These are phyloP conservation scores for Spiraea crenata DNA, from an alignment of 331 rosid genomes.

Conservation along the genomic window DNA sequence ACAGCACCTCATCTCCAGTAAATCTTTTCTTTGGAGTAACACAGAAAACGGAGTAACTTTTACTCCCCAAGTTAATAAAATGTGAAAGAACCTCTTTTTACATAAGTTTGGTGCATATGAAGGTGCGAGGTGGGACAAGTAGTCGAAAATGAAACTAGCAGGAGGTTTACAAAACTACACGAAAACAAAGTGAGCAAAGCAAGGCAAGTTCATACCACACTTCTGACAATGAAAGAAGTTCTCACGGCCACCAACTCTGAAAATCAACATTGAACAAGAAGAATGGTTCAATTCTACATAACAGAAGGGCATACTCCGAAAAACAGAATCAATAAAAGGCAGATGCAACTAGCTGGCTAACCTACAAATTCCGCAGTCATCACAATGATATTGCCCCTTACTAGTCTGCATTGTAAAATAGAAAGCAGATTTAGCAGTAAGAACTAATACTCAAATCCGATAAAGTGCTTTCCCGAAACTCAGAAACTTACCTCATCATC, in stretches of 20 bases:
- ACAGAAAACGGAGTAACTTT: not conserved
- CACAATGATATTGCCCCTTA: constrained; percentile 64
- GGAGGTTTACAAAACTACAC: constrained; percentile 7
- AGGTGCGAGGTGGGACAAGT: not conserved
- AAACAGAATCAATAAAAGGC: not conserved
- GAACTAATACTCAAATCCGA: not conserved
- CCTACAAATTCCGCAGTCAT: constrained; percentile 82
- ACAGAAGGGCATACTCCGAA: constrained; percentile 6
- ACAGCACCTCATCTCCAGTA: not conserved
- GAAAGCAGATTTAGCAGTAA: not conserved
- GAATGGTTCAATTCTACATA: not conserved
- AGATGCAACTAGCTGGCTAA: not conserved
- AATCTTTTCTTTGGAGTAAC: not conserved
- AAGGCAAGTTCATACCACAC: constrained; percentile 44
- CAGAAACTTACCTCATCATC: constrained; percentile 46
- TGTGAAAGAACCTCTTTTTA: not conserved
- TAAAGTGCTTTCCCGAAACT: not conserved
- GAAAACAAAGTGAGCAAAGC: not conserved
- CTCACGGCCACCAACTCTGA: constrained; percentile 55
- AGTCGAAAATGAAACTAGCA: constrained; percentile 8
- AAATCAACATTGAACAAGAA: constrained; percentile 1
- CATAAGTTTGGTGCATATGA: not conserved
- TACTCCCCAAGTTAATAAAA: constrained; percentile 1
- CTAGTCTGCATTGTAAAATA: constrained; percentile 42
- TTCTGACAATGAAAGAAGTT: constrained; percentile 66